Evolutionary conservation across 2,329 filamentous ascomycete species (phyloP).

Genomic region (Alternaria brassicicola): DNA sequence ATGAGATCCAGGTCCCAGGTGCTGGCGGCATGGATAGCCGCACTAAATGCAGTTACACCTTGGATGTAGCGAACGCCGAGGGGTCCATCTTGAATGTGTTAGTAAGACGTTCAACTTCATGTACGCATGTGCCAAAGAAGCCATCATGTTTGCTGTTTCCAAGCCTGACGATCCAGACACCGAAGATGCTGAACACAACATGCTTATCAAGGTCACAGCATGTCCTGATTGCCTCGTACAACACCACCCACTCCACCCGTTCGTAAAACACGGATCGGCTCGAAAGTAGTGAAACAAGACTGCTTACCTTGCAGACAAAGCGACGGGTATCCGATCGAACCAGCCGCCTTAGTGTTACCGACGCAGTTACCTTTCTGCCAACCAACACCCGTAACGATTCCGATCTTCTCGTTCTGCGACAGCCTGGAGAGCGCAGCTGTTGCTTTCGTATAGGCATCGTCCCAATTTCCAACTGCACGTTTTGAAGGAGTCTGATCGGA

Average conservation of each 20-base stretch:
- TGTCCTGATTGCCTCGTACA: background rate
- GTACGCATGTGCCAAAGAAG: background rate
- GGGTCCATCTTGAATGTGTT: slow-evolving; percentile 43
- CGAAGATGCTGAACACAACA: background rate
- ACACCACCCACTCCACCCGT: background rate
- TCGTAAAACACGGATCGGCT: background rate
- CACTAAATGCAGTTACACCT: slow-evolving; percentile 48
- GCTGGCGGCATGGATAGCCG: slow-evolving; percentile 47
- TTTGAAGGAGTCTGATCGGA: slow-evolving; percentile 23
- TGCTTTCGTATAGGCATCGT: slow-evolving; percentile 49
- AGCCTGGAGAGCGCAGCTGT: slow-evolving; percentile 49
- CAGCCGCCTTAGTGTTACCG: slow-evolving; percentile 44
- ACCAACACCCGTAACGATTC: slow-evolving; percentile 47
- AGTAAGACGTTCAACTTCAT: slow-evolving; percentile 1
- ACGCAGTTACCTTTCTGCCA: slow-evolving; percentile 46
- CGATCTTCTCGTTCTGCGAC: slow-evolving; percentile 49
- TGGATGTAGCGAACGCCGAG: slow-evolving; percentile 48
- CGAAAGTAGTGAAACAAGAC: background rate
- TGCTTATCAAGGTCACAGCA: background rate
- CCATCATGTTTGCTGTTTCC: background rate
- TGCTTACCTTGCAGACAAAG: slow-evolving; percentile 49
- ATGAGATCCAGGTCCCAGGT: slow-evolving; percentile 49
- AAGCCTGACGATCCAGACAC: background rate
- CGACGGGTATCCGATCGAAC: slow-evolving; percentile 45
- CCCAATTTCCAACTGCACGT: slow-evolving; percentile 43